A percentile compares a stretch with the other conserved stretches of the same genome.
phyloP scores from a whole-genome alignment of 176 grass and related monocot genomes.

The Carex pumila region DNA sequence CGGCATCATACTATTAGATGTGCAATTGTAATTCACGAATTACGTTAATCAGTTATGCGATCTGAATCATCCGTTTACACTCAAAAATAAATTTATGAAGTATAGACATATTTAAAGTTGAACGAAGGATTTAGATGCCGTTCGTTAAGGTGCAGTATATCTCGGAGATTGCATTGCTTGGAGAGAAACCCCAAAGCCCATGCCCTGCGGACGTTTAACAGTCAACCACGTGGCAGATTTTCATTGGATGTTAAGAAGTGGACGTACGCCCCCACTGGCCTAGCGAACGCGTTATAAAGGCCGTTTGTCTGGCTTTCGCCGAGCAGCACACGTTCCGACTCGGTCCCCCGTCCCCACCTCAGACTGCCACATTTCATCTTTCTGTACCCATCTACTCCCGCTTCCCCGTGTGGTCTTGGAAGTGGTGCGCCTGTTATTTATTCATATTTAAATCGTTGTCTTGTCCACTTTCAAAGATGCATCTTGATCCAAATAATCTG shows the following conservation, averaged over 20 bases:
- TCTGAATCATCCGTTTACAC: no score
- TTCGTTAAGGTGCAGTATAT: not conserved
- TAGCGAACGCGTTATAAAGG: not conserved
- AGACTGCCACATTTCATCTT: conserved; percentile 3
- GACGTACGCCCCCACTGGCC: not conserved
- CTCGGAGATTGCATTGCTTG: not conserved
- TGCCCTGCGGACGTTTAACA: not conserved
- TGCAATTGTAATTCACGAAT: not conserved
- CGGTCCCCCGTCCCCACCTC: not conserved
- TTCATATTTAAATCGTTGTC: not conserved
- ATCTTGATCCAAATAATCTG: not conserved
- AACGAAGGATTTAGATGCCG: not conserved
- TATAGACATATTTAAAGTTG: not conserved
- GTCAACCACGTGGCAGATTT: not conserved
- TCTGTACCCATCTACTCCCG: not conserved
- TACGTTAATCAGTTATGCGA: not conserved
- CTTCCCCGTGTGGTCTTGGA: not conserved
- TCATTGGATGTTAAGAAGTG: not conserved
- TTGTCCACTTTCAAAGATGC: not conserved
- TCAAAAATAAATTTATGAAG: no score
- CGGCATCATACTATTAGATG: not conserved
- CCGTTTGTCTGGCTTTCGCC: conserved; percentile 19
- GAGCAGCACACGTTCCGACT: conserved; percentile 7
- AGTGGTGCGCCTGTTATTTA: not conserved
- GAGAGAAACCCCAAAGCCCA: not conserved